Evolutionary conservation across 345 rosid genomes (phyloP).

Genomic region (Schrenkiella parvula): DNA sequence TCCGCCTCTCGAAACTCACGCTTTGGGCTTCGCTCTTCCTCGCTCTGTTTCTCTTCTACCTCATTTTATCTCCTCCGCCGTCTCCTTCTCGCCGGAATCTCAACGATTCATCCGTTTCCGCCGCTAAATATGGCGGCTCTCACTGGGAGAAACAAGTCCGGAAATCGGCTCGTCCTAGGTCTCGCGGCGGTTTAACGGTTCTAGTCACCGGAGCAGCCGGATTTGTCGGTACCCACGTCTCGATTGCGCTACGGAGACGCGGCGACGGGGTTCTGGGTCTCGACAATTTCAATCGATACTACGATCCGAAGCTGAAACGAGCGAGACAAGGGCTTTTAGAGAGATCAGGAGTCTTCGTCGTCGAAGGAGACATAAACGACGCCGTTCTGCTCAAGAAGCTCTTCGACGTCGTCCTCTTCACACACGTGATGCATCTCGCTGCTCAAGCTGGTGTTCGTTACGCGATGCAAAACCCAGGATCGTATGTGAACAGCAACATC

Average conservation of each 20-base stretch:
- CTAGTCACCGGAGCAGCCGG: constrained; percentile 86
- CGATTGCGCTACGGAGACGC: constrained; percentile 50
- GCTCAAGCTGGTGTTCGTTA: constrained; percentile 70
- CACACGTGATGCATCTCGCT: constrained; percentile 64
- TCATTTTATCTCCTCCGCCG: constrained; percentile 30
- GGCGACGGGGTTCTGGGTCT: constrained; percentile 79
- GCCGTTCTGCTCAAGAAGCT: constrained; percentile 44
- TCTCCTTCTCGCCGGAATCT: constrained; percentile 40
- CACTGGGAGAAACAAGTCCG: constrained; percentile 49
- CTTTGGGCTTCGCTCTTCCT: constrained; percentile 47
- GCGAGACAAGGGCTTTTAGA: constrained; percentile 51
- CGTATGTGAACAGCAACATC: constrained; percentile 61
- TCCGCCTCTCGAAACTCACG: constrained; percentile 43
- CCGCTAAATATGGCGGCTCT: constrained; percentile 36
- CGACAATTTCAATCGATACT: constrained; percentile 69
- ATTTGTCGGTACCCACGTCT: constrained; percentile 66
- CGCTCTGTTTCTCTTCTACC: constrained; percentile 46
- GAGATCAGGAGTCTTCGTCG: constrained; percentile 48
- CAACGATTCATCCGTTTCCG: constrained; percentile 32
- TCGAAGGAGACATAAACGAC: constrained; percentile 65
- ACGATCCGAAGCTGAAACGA: constrained; percentile 51
- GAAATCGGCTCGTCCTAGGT: constrained; percentile 46
- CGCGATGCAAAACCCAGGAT: constrained; percentile 62
- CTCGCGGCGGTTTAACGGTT: constrained; percentile 42
- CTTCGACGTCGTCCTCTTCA: constrained; percentile 48